Percentiles rank a stretch among this genome's conserved stretches.
phyloP scores from a whole-genome alignment of 495 filamentous ascomycete species.

The Evernia prunastri region DNA sequence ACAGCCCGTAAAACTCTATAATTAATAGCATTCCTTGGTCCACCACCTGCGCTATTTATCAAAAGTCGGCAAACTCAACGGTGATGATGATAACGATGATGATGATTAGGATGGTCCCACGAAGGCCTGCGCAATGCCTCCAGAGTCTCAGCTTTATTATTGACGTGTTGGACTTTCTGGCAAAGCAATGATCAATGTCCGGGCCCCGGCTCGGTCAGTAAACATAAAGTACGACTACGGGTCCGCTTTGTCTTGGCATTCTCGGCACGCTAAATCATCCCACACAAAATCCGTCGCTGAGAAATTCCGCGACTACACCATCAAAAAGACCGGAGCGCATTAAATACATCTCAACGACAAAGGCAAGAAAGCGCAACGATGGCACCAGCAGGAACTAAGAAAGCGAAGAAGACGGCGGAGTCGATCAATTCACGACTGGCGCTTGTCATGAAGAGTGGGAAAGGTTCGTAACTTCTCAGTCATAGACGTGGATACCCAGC shows the following conservation, averaged over 20 bases:
- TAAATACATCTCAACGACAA: background rate
- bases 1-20: background rate
- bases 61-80: background rate
- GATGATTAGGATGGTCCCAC: background rate
- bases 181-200: background rate
- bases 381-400: slow-evolving; percentile 69
- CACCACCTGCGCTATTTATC: background rate
- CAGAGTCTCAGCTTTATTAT: background rate
- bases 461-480: slow-evolving; percentile 46
- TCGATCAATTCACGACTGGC: slow-evolving; percentile 82
- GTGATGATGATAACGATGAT: background rate
- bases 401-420: slow-evolving; percentile 86
- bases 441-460: slow-evolving; percentile 94
- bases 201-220: background rate
- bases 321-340: slow-evolving; percentile 16
- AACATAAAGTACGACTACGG: background rate
- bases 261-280: slow-evolving; percentile 8
- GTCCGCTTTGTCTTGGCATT: background rate
- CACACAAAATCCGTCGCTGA: slow-evolving; percentile 12
- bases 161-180: background rate
- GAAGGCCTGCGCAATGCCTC: background rate
- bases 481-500: background rate
- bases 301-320: background rate
- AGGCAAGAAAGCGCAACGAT: slow-evolving; percentile 49
- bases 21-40: background rate